phyloP scores from a whole-genome alignment of 2,329 filamentous ascomycete genomes.

The Aspergillus sp. region DNA sequence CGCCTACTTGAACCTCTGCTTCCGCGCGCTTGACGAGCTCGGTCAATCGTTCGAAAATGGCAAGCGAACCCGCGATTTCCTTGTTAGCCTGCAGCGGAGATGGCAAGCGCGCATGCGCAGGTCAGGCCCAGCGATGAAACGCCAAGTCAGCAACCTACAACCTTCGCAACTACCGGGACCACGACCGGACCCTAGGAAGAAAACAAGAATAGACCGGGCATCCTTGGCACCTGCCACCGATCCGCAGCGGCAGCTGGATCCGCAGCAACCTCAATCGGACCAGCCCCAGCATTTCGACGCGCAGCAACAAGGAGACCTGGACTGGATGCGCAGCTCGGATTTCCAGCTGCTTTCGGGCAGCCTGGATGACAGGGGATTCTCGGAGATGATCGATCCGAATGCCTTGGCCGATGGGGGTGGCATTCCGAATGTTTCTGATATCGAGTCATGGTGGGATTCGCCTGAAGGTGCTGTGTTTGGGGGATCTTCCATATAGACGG shows the following conservation, averaged over 20 bases:
- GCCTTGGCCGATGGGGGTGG: slow-evolving; percentile 6
- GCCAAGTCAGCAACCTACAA: slow-evolving; percentile 18
- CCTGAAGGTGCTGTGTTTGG: slow-evolving; percentile 10
- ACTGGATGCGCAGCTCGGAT: slow-evolving; percentile 22
- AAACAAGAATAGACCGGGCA: too few relatives aligned
- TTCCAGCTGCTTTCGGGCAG: slow-evolving; percentile 16
- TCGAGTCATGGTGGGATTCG: slow-evolving; percentile 26
- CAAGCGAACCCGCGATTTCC: slow-evolving; percentile 30
- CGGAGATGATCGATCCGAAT: slow-evolving; percentile 8
- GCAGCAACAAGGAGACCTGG: slow-evolving; percentile 14
- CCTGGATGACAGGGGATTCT: slow-evolving; percentile 10
- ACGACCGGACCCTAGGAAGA: too few relatives aligned
- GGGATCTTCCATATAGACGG: slow-evolving; percentile 11
- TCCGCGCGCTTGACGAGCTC: slow-evolving; percentile 34
- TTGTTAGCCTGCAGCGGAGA: slow-evolving; percentile 29
- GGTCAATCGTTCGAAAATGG: slow-evolving; percentile 34
- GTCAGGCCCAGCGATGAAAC: slow-evolving; percentile 18
- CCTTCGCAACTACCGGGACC: slow-evolving; percentile 8
- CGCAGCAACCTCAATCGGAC: slow-evolving; percentile 1
- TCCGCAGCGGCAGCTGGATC: neutral
- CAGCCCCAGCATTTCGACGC: slow-evolving; percentile 2
- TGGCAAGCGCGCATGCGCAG: slow-evolving; percentile 30
- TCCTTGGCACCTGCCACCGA: neutral
- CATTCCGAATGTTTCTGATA: slow-evolving; percentile 15
- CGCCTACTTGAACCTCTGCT: slow-evolving; percentile 32